Evolutionary conservation across 805 yeast species (phyloP).

Genomic region (Spathaspora passalidarum): DNA sequence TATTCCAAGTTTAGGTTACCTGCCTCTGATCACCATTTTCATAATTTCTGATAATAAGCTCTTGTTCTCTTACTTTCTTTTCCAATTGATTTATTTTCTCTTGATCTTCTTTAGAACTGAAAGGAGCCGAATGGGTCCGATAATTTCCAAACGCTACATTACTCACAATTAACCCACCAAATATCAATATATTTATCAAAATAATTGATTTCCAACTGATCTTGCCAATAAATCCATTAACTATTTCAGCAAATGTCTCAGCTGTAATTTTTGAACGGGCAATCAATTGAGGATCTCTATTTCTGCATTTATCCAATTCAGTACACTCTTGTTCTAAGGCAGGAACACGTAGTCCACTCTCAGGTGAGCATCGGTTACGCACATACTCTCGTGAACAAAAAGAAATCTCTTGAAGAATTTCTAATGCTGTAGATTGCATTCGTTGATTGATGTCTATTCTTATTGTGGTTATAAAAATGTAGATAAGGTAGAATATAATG

Average conservation of each 20-base stretch:
- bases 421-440: slow-evolving; percentile 59
- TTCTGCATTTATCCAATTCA: slow-evolving; percentile 81
- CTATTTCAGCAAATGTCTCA: slow-evolving; percentile 76
- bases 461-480: slow-evolving; percentile 52
- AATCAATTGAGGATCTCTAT: slow-evolving; percentile 63
- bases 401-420: slow-evolving; percentile 61
- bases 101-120: not conserved
- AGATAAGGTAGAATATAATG: slow-evolving; percentile 49
- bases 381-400: slow-evolving; percentile 67
- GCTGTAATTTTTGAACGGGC: slow-evolving; percentile 75
- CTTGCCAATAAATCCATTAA: slow-evolving; percentile 71
- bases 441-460: slow-evolving; percentile 68
- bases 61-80: slow-evolving; percentile 13
- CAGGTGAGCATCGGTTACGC: slow-evolving; percentile 69
- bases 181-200: slow-evolving; percentile 41
- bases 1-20: not conserved
- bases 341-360: slow-evolving; percentile 55
- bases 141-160: slow-evolving; percentile 47
- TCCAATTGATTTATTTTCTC: slow-evolving; percentile 12
- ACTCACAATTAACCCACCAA: slow-evolving; percentile 52
- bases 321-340: slow-evolving; percentile 69
- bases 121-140: slow-evolving; percentile 16
- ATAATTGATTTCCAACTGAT: slow-evolving; percentile 68
- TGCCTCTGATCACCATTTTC: not conserved
- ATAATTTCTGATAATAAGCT: slow-evolving; percentile 5